phyloP scores from a whole-genome alignment of 2,329 filamentous ascomycete genomes.

The Colletotrichum eremochloae region DNA sequence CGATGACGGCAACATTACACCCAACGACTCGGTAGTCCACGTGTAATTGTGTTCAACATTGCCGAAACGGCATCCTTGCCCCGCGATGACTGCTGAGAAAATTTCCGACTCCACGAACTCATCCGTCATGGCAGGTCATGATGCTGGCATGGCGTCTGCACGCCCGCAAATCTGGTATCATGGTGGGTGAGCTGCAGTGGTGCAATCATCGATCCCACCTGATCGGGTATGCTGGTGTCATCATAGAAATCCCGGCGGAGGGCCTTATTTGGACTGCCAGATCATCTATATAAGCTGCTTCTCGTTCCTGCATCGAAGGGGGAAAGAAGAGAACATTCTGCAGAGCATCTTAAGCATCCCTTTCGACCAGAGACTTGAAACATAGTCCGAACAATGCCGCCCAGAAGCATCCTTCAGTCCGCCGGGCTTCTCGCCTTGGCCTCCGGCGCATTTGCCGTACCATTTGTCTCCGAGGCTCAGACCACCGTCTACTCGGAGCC shows the following conservation, averaged over 20 bases:
- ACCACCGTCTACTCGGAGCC: conserved; percentile 53
- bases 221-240: background rate
- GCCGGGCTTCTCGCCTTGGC: conserved; percentile 44
- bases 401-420: conserved; percentile 17
- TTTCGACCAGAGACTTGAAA: background rate
- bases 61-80: background rate
- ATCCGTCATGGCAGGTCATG: background rate
- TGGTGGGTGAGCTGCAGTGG: background rate
- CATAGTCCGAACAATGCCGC: conserved; percentile 15
- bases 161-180: background rate
- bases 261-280: too few relatives aligned
- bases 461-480: conserved; percentile 51
- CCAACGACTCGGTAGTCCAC: conserved; percentile 25
- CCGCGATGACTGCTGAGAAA: background rate
- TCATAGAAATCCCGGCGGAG: background rate
- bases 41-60: background rate
- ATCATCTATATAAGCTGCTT: conserved; percentile 16
- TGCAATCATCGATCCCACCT: background rate
- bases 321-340: too few relatives aligned
- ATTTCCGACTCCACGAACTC: background rate
- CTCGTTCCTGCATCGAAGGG: background rate
- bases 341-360: background rate
- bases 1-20: conserved; percentile 39
- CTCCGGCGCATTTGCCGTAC: conserved; percentile 47
- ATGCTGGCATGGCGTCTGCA: background rate